Percentiles rank a stretch among this genome's conserved stretches.
Conservation (phyloP, 2,329 filamentous ascomycete species). For the Aspergillus sp. region DNA sequence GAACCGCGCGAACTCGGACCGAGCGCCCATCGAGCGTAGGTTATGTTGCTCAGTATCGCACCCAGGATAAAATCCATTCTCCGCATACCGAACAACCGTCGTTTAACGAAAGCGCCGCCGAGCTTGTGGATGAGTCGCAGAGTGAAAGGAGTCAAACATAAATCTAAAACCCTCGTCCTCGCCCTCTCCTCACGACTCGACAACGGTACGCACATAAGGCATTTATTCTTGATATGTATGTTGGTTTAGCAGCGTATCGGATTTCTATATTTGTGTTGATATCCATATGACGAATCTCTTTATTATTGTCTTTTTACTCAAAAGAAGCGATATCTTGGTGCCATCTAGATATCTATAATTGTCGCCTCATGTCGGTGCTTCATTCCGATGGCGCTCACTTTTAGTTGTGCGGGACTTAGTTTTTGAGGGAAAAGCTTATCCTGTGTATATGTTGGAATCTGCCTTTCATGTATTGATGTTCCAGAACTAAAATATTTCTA, state of each 20-base stretch:
- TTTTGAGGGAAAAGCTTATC: background rate
- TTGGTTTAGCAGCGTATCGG: conserved; percentile 10
- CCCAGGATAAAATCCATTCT: conserved; percentile 49
- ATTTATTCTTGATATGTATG: conserved; percentile 5
- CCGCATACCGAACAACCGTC: conserved; percentile 37
- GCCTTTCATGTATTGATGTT: conserved; percentile 18
- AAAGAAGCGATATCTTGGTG: conserved; percentile 13
- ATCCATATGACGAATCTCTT: conserved; percentile 22
- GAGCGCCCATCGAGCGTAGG: conserved; percentile 51
- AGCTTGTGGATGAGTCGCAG: conserved; percentile 41
- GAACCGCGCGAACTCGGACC: conserved; percentile 20
- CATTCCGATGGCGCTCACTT: background rate
- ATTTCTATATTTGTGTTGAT: conserved; percentile 15
- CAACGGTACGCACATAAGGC: conserved; percentile 4
- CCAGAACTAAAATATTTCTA: conserved; percentile 15
- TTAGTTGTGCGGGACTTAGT: background rate
- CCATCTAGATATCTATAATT: background rate
- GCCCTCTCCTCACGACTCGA: background rate
- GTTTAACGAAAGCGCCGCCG: conserved; percentile 44
- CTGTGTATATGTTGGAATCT: conserved; percentile 18
- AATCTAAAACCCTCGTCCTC: background rate
- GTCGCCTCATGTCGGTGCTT: background rate
- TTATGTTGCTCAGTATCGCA: conserved; percentile 50
- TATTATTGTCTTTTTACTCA: conserved; percentile 10
- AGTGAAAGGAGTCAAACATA: conserved; percentile 9